Conservation (phyloP, 1,139 yeast genomes). For the Debaryomyces nepalensis region DNA sequence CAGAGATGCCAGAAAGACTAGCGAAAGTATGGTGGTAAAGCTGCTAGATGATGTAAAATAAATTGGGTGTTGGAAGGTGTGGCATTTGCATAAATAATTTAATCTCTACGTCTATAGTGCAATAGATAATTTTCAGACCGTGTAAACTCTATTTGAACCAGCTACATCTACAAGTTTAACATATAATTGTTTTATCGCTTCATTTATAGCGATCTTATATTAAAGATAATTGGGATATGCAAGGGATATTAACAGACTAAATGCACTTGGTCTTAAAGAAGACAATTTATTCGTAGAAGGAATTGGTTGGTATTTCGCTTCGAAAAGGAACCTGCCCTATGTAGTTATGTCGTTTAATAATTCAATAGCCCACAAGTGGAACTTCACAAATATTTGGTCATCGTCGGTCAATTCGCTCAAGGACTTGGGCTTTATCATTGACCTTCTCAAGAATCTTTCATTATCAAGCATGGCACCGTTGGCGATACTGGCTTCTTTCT, state of each 20-base stretch:
- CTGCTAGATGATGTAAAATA: constrained; percentile 7
- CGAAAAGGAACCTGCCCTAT: too few relatives aligned
- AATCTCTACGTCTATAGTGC: neutral
- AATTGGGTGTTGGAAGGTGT: neutral
- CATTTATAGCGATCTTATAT: too few relatives aligned
- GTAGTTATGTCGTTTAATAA: constrained; percentile 33
- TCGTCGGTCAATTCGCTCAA: constrained; percentile 66
- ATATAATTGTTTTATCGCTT: too few relatives aligned
- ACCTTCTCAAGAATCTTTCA: constrained; percentile 58
- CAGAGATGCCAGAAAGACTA: constrained; percentile 18
- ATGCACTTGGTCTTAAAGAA: too few relatives aligned
- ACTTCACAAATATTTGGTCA: constrained; percentile 58
- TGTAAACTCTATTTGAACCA: too few relatives aligned
- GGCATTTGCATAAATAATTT: constrained; percentile 1
- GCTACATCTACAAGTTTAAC: too few relatives aligned
- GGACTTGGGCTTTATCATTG: constrained; percentile 58
- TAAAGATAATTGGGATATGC: too few relatives aligned
- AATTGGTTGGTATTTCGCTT: too few relatives aligned
- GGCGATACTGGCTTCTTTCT: constrained; percentile 12
- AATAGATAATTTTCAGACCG: neutral
- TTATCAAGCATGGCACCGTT: constrained; percentile 41
- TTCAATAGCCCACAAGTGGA: constrained; percentile 70
- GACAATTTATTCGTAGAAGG: too few relatives aligned
- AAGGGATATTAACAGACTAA: too few relatives aligned
- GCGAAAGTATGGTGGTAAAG: constrained; percentile 3